These are phyloP conservation scores for Dryas integrifolia DNA, from an alignment of 331 rosid species.

Conservation along the genomic window DNA sequence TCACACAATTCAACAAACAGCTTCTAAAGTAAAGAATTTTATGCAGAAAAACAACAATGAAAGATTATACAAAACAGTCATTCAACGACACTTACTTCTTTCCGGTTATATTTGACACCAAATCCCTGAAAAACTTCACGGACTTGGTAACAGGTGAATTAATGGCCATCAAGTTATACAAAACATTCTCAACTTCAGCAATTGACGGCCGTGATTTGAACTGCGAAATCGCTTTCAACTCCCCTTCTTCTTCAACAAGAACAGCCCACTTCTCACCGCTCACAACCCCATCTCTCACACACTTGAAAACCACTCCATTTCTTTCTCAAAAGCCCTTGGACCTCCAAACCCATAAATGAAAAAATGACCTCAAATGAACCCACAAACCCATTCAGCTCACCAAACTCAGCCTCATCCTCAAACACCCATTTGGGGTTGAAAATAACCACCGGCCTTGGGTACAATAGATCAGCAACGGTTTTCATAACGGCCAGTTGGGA, in stretches of 20 bases:
- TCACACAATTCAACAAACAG: slow-evolving; percentile 17
- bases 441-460: slow-evolving; percentile 79
- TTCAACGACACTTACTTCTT: slow-evolving; percentile 44
- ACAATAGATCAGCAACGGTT: slow-evolving; percentile 41
- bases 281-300: slow-evolving; percentile 78
- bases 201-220: slow-evolving; percentile 65
- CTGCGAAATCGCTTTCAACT: slow-evolving; percentile 52
- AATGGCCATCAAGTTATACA: slow-evolving; percentile 85
- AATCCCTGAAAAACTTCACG: slow-evolving; percentile 67
- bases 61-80: slow-evolving; percentile 6
- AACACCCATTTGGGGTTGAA: slow-evolving; percentile 80
- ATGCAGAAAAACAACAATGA: slow-evolving; percentile 18
- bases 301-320: slow-evolving; percentile 74
- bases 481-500: slow-evolving; percentile 46
- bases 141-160: slow-evolving; percentile 88
- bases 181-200: slow-evolving; percentile 72
- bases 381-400: slow-evolving; percentile 58
- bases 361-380: slow-evolving; percentile 79
- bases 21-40: background rate
- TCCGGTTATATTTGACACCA: slow-evolving; percentile 82
- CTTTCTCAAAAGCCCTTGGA: slow-evolving; percentile 70
- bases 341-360: slow-evolving; percentile 88
- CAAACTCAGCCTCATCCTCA: slow-evolving; percentile 70
- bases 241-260: slow-evolving; percentile 80
- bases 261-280: slow-evolving; percentile 83